Evolutionary conservation across 805 yeast species (phyloP), one percentile per base, ranked within the genome.

Genomic region (Clavispora vitiphila): DNA sequence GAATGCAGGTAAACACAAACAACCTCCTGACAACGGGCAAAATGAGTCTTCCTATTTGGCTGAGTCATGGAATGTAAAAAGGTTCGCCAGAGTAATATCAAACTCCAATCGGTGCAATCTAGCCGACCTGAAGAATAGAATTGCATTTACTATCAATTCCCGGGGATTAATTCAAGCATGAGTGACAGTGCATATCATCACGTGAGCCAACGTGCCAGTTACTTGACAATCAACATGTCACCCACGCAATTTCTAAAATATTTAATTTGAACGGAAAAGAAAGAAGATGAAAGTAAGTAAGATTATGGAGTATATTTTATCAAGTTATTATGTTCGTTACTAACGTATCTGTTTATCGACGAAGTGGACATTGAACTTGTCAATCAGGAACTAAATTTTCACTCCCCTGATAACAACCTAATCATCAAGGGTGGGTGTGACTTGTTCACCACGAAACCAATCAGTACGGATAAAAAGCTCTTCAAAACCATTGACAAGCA

Each of bases 311-410:
- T 8, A 26, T n/a, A 26, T n/a, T n/a, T 14, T 9, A 5, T 26
- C 8, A n/a, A n/a, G 9, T 6, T 26, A 6, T 5, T n/a, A 8
- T n/a, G 16, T 7, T 3, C 8, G 15, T 4, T 34, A 37, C 39
- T 37, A 37, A 37, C 39, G 3, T 16, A 5, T 5, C 38, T 89
- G 91, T 93, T 87, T 65, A 83, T 93, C 45, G 98, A 93, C 60
- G 93, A 85, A 57, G 83, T 88, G 30, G 96, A 90, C 55, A 81
- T 93, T n/a, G 97, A 89, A 61, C 74, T 84, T 52, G 84, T 93
- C 29, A 89, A 89, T 57, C 95, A 89, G 56, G 85, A 87, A 41
- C 77, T 93, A 42, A 58, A 59, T 35, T 53, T 55, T 54, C 69
- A 66, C 37, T 62, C 73, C 12, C 70, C 60, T 21, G 74, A 69